Conservation (phyloP, 306 rosid genomes). For the Hippophae tibetana region DNA sequence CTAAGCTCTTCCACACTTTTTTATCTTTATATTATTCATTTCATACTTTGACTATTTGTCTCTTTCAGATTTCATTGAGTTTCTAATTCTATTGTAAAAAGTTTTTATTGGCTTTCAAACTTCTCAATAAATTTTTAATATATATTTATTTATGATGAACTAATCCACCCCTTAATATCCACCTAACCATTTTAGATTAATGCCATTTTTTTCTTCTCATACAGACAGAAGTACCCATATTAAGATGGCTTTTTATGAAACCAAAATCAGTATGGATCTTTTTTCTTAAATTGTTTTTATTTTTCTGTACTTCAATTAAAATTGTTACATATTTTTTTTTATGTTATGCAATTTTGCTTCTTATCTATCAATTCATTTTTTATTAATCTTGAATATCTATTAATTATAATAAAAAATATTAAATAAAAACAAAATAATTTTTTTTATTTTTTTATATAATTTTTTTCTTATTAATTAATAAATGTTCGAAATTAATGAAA, state of each 20-base stretch:
- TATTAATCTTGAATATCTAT: no score
- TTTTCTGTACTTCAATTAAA: constrained; percentile 1
- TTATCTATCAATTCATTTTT: no score
- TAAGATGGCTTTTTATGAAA: constrained; percentile 21
- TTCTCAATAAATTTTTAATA: neutral
- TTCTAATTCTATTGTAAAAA: neutral
- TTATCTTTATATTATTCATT: constrained; percentile 36
- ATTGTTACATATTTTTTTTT: constrained; percentile 10
- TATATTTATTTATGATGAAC: neutral
- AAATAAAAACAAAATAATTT: no score
- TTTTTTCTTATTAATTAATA: no score
- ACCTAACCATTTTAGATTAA: constrained; percentile 28
- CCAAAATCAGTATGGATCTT: constrained; percentile 13
- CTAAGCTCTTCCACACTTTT: constrained; percentile 42
- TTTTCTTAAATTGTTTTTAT: constrained; percentile 3
- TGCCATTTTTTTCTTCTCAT: constrained; percentile 11
- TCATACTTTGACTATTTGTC: constrained; percentile 11
- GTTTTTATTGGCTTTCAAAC: constrained; percentile 10
- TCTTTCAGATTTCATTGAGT: constrained; percentile 3
- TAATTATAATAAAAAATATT: no score
- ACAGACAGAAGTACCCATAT: neutral
- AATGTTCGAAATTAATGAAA: no score
- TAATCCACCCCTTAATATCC: constrained; percentile 18
- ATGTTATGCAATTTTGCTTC: neutral
- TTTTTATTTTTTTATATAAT: no score